Evolutionary conservation across 202 grass and related monocot species (phyloP), one percentile per base, ranked within the genome.

Genomic region (Carex arenaria): DNA sequence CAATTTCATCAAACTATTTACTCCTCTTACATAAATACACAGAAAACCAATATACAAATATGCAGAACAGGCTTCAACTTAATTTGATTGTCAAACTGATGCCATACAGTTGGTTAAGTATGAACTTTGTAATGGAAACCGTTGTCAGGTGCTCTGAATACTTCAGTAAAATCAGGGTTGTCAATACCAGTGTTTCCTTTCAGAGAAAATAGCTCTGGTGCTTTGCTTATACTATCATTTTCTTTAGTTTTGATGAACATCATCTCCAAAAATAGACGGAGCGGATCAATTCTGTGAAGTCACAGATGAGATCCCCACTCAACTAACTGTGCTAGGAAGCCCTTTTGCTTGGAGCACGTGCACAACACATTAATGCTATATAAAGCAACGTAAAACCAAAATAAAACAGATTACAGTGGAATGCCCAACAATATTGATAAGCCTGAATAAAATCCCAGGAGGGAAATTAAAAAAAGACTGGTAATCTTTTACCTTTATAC

Each of bases 401-500:
- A 70, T 3, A 43, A 70, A 34, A 66, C 1, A 18, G 5, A 55
- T 31, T 54, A 54, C 5, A 55, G 17, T 13, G 1, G 51, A 56
- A 75, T 75, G 6, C 22, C 72, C 4, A 18, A 53, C 72, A 76
- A 76, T 30, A 18, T 32, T 23, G 43, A 53, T 2, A 17, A 56
- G 7, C 51, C 17, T 59, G 52, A 59, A 12, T 77, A 59, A 78
- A 6, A 60, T 38, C 10, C 69, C 22, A 82, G 60, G 23, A 61
- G 17, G n/a, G 31, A 10, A 31, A 10, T 1, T 34, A 26, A 34
- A 77, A 28, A 57, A 30, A 68, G 38, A 54, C 7, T 32, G 22
- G 7, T 82, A 69, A 54, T 54, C 13, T 42, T 81, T 78, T 84
- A 99, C 96, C 93, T 96, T 99, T 81, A 99, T 99, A 47, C 96